phyloP scores from a whole-genome alignment of 768 basidiomycete species.

The Pleurotus tuoliensis region DNA sequence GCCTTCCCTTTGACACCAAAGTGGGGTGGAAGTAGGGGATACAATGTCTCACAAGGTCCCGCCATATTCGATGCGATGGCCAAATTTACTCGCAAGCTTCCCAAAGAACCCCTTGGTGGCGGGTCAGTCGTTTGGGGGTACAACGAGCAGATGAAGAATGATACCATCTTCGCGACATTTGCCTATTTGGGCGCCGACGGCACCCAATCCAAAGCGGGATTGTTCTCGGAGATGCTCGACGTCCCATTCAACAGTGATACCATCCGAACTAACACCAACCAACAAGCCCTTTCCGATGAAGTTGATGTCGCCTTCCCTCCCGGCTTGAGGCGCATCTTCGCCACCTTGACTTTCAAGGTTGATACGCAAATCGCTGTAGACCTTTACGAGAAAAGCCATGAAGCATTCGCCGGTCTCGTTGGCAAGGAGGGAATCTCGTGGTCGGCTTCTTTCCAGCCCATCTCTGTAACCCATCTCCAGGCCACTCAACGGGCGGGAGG shows the following conservation, averaged over 20 bases:
- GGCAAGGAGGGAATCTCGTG: background rate
- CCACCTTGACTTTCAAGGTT: conserved; percentile 4
- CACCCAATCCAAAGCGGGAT: background rate
- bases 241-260: background rate
- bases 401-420: background rate
- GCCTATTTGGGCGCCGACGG: conserved; percentile 3
- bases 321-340: conserved; percentile 3
- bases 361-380: conserved; percentile 1
- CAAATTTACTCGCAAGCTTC: conserved; percentile 1
- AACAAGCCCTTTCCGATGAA: conserved; percentile 1
- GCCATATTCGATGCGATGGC: conserved; percentile 2
- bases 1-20: conserved; percentile 5
- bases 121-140: conserved; percentile 5
- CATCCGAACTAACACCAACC: conserved; percentile 3
- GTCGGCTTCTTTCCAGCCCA: conserved; percentile 6
- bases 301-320: conserved; percentile 5
- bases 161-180: conserved; percentile 3
- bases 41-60: background rate
- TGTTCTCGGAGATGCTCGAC: conserved; percentile 2
- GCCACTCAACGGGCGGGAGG: conserved; percentile 4
- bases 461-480: conserved; percentile 1
- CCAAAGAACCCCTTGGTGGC: conserved; percentile 2
- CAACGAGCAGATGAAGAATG: background rate
- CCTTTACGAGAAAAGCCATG: conserved; percentile 1
- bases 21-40: conserved; percentile 14